Conservation (phyloP, 257 asterid species). For the Ocimum tenuiflorum region DNA sequence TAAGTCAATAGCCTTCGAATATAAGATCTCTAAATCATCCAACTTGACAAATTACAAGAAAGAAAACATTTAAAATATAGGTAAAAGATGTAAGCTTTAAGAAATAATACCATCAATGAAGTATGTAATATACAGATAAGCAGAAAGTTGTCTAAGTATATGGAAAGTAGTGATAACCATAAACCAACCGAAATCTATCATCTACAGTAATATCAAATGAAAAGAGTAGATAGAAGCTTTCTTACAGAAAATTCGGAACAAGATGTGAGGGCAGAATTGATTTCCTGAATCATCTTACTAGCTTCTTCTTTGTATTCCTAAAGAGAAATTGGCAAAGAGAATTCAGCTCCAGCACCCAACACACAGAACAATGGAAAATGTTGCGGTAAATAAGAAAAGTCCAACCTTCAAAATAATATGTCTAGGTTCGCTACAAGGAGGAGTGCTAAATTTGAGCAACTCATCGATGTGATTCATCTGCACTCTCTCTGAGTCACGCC, state of each 20-base stretch:
- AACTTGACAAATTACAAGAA: conserved; percentile 37
- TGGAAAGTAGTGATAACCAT: conserved; percentile 1
- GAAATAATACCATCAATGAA: not conserved
- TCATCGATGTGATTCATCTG: conserved; percentile 46
- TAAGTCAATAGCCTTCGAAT: conserved; percentile 36
- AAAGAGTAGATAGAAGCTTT: conserved; percentile 15
- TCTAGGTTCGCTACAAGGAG: conserved; percentile 58
- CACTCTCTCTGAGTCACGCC: conserved; percentile 36
- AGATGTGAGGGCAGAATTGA: conserved; percentile 44
- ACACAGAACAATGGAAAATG: not conserved
- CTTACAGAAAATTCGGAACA: conserved; percentile 55
- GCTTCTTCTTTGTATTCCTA: conserved; percentile 66
- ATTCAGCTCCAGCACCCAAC: conserved; percentile 21
- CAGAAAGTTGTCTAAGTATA: not conserved
- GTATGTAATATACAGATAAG: not conserved
- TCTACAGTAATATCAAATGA: conserved; percentile 4
- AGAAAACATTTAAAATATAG: not conserved
- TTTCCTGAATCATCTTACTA: conserved; percentile 50
- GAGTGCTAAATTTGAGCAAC: conserved; percentile 45
- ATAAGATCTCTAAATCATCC: conserved; percentile 60
- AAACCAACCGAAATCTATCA: not conserved
- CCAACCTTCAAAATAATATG: conserved; percentile 59
- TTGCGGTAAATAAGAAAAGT: conserved; percentile 15
- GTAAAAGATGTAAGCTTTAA: conserved; percentile 7
- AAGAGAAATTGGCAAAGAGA: conserved; percentile 15